Evolutionary conservation across 1,284 basidiomycete species (phyloP).

Genomic region (Peniophora sp.): DNA sequence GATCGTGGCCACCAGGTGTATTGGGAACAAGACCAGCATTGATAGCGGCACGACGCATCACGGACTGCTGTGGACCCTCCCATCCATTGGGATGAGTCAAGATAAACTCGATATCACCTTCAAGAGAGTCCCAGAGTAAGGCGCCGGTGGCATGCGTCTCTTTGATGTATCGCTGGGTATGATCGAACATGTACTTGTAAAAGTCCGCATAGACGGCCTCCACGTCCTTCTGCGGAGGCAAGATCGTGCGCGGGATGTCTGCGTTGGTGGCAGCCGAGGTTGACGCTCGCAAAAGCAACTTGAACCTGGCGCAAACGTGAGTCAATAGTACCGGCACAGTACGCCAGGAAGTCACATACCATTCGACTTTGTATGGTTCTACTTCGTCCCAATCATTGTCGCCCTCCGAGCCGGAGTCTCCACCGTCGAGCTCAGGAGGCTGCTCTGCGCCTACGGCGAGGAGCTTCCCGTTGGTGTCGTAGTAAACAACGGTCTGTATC

Average conservation of each 20-base stretch:
- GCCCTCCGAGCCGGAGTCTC: constrained; percentile 36
- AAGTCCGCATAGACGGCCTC: constrained; percentile 47
- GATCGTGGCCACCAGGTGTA: constrained; percentile 16
- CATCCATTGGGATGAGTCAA: constrained; percentile 31
- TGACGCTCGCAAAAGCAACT: constrained; percentile 42
- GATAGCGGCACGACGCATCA: constrained; percentile 23
- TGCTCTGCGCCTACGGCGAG: constrained; percentile 46
- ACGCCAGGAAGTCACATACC: constrained; percentile 24
- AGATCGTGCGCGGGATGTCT: constrained; percentile 18
- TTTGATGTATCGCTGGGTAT: constrained; percentile 18
- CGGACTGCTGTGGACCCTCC: constrained; percentile 27
- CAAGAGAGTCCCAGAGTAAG: constrained; percentile 2
- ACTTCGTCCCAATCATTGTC: constrained; percentile 17
- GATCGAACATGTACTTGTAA: constrained; percentile 37
- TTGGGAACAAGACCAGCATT: constrained; percentile 20
- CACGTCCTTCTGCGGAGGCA: constrained; percentile 37
- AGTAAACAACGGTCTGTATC: constrained; percentile 50
- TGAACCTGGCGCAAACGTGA: constrained; percentile 36
- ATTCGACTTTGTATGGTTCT: constrained; percentile 35
- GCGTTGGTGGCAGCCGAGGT: constrained; percentile 17
- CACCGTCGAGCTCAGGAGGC: constrained; percentile 26
- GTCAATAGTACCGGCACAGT: neutral
- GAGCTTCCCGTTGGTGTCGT: constrained; percentile 34
- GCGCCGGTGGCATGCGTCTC: constrained; percentile 6
- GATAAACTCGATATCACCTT: constrained; percentile 19